phyloP scores from a whole-genome alignment of 257 asterid genomes.

The Fraxinus excelsior region DNA sequence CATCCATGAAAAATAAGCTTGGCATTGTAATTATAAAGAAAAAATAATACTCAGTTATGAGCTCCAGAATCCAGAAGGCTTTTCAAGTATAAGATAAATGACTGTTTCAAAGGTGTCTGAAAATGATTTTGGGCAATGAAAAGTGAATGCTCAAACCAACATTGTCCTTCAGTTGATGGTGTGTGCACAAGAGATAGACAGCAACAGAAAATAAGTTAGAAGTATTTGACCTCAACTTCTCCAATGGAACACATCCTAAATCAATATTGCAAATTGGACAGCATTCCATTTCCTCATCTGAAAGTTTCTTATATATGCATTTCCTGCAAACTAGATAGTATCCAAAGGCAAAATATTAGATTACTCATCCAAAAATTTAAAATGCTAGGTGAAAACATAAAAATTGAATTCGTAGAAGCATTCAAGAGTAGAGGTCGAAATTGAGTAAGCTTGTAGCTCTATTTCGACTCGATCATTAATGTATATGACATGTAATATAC shows the following conservation, averaged over 20 bases:
- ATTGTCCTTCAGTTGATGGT: background rate
- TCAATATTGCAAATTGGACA: conserved; percentile 89
- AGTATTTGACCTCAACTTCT: conserved; percentile 78
- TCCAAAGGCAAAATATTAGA: conserved; percentile 21
- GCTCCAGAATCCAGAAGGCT: background rate
- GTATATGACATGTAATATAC: background rate
- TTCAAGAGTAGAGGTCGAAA: background rate
- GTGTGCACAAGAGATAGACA: background rate
- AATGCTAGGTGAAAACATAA: background rate
- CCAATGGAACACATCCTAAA: conserved; percentile 86
- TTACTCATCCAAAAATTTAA: conserved; percentile 19
- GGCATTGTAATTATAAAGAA: conserved; percentile 12
- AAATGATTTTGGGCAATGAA: background rate
- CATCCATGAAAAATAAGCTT: too few relatives aligned
- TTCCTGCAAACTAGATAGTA: conserved; percentile 77
- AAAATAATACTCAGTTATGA: background rate
- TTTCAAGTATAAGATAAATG: background rate
- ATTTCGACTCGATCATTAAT: background rate
- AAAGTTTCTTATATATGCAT: conserved; percentile 82
- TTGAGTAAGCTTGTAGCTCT: background rate
- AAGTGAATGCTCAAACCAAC: conserved; percentile 2
- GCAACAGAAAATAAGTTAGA: conserved; percentile 18
- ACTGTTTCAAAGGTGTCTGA: background rate
- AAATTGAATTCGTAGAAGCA: background rate
- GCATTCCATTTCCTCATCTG: conserved; percentile 81